A percentile compares a stretch with the other conserved stretches of the same genome.
Evolutionary conservation across 2,329 filamentous ascomycete genomes (phyloP).

Genomic region (Claviceps purpurea): DNA sequence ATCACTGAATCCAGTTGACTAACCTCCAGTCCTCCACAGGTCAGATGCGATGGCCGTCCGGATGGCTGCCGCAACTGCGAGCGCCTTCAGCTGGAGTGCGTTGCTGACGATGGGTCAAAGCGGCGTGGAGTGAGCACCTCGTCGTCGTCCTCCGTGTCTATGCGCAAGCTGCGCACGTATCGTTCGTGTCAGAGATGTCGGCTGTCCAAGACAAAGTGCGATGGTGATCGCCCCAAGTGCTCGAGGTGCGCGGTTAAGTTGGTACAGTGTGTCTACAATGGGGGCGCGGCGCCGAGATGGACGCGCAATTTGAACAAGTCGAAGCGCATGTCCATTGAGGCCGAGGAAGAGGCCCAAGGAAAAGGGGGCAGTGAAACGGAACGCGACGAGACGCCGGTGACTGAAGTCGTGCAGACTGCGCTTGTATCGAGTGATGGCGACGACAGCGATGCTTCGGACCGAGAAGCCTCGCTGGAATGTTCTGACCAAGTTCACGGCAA

Average conservation of each 20-base stretch:
- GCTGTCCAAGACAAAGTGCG: conserved; percentile 28
- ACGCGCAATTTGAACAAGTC: conserved; percentile 19
- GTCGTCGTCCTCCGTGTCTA: conserved; percentile 16
- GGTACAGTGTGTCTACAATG: conserved; percentile 25
- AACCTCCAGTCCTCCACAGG: conserved; percentile 12
- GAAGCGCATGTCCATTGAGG: not conserved
- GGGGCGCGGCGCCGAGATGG: conserved; percentile 24
- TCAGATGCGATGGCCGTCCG: conserved; percentile 28
- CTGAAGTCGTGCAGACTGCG: not conserved
- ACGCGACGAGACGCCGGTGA: not conserved
- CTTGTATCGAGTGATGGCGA: not conserved
- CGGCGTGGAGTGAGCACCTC: conserved; percentile 13
- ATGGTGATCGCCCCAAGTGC: conserved; percentile 26
- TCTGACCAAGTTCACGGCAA: not conserved
- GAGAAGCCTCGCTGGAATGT: not conserved
- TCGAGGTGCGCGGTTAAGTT: conserved; percentile 21
- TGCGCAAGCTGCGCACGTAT: conserved; percentile 27
- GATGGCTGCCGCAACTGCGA: conserved; percentile 29
- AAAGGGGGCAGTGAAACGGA: not conserved
- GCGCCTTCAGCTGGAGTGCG: conserved; percentile 27
- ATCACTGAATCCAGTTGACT: not conserved
- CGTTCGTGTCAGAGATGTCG: conserved; percentile 26
- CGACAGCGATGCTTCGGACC: not conserved
- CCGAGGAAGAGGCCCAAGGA: not conserved
- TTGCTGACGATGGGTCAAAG: conserved; percentile 21